Evolutionary conservation across 306 rosid genomes (phyloP), one percentile per base, ranked within the genome.

Genomic region (Luffa acutangula): DNA sequence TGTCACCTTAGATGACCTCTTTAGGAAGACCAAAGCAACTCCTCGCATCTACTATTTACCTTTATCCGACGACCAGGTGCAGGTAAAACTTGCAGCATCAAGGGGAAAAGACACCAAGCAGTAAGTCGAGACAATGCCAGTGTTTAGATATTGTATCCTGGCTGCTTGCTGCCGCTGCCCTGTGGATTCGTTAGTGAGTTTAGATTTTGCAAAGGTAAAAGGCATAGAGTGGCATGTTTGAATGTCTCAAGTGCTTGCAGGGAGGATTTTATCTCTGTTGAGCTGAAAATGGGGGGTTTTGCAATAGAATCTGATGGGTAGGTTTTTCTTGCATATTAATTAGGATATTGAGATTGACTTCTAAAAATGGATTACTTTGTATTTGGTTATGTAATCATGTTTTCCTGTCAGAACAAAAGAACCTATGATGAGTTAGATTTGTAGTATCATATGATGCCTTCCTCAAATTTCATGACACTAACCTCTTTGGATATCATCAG

Each of bases 41-140:
- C 99, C 99, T 78, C 89, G 98, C 54, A 91, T 96, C 78, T 96
- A 96, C 89, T 96, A 96, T 81, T 85, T 96, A 63, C 99, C 99
- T 36, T 83, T 93, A 80, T 86, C 99, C 10, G 94, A 96, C 54
- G 97, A 90, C 80, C 92, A 96, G 75, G 99, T 91, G 60, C 85
- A 88, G 2, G 88, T 87, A 72, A 93, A 90, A 86, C 92, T 89
- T 79, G 87, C 90, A 36, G 87, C 83, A 46, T 89, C 81, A 0
- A 87, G 85, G 76, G 91, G 90, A 73, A 92, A 82, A 85, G 83
- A 53, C 72, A 41, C 59, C 9, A 87, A 82, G 89, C 78, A 42
- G 45, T 78, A 53, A 56, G 63, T 51, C 1, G 42, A 46, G 57
- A 46, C n/a, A 21, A 45, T 70, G 56, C 39, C 18, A 12, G 41